phyloP scores from a whole-genome alignment of 495 filamentous ascomycete species.

The Penicillium macrosclerotiorum region DNA sequence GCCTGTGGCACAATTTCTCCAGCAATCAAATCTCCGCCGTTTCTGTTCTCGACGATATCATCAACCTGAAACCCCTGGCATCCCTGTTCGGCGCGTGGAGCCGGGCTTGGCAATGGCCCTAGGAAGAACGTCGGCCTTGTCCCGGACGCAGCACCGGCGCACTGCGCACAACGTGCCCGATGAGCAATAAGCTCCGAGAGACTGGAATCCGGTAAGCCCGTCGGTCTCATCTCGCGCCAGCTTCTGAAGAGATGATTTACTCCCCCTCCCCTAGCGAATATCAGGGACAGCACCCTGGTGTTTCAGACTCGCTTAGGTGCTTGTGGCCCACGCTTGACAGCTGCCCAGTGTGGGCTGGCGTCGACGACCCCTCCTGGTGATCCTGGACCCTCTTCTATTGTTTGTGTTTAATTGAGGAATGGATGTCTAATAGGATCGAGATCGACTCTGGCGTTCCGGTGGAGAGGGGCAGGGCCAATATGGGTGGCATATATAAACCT shows the following conservation, averaged over 20 bases:
- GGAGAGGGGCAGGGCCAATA: not conserved
- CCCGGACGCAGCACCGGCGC: slow-evolving; percentile 4
- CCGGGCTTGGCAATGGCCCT: slow-evolving; percentile 20
- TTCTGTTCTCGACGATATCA: not conserved
- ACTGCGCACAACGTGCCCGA: not conserved
- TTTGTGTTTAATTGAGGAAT: slow-evolving; percentile 24
- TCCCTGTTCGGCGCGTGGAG: slow-evolving; percentile 27
- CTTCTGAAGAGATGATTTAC: slow-evolving; percentile 7
- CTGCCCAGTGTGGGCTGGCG: not conserved
- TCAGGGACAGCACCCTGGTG: slow-evolving; percentile 7
- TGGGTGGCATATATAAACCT: slow-evolving; percentile 12
- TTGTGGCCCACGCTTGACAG: slow-evolving; percentile 5
- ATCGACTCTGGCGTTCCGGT: slow-evolving; percentile 2
- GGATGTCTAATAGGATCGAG: slow-evolving; percentile 8
- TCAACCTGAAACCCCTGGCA: slow-evolving; percentile 24
- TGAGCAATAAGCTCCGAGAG: not conserved
- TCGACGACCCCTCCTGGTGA: not conserved
- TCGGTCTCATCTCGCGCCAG: slow-evolving; percentile 14
- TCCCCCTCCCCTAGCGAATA: slow-evolving; percentile 7
- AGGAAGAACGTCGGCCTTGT: slow-evolving; percentile 16
- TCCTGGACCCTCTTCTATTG: too few relatives aligned
- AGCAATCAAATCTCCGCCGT: slow-evolving; percentile 8
- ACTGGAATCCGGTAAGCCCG: not conserved
- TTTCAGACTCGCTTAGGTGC: slow-evolving; percentile 17
- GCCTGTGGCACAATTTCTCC: slow-evolving; percentile 3